phyloP scores from a whole-genome alignment of 768 basidiomycete species.

The Hemileccinum rubropunctum region DNA sequence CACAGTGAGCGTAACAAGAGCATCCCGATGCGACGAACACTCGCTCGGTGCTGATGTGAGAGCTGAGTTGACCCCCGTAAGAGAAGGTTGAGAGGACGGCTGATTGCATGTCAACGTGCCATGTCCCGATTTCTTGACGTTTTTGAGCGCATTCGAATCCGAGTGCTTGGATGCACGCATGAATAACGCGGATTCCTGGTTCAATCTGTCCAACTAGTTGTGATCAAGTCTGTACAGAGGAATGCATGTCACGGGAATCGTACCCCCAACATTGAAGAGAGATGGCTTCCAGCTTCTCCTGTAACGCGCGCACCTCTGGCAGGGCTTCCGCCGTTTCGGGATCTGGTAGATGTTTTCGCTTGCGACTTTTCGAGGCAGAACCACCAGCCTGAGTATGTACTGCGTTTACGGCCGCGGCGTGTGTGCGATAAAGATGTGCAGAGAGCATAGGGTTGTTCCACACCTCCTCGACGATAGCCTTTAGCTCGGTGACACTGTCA shows the following conservation, averaged over 20 bases:
- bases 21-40: slow-evolving; percentile 29
- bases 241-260: slow-evolving; percentile 20
- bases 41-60: neutral
- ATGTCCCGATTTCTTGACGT: slow-evolving; percentile 28
- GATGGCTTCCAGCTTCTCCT: slow-evolving; percentile 49
- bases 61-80: neutral
- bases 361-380: slow-evolving; percentile 24
- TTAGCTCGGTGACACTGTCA: slow-evolving; percentile 54
- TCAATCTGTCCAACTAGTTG: slow-evolving; percentile 38
- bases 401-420: slow-evolving; percentile 45
- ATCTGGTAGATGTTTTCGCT: slow-evolving; percentile 34
- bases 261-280: slow-evolving; percentile 63
- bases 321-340: slow-evolving; percentile 29
- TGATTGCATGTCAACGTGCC: slow-evolving; percentile 26
- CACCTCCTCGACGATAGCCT: slow-evolving; percentile 39
- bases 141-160: slow-evolving; percentile 58
- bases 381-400: slow-evolving; percentile 36
- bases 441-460: slow-evolving; percentile 58
- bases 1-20: slow-evolving; percentile 57
- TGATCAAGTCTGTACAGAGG: neutral
- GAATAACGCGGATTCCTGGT: slow-evolving; percentile 54
- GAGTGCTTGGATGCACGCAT: slow-evolving; percentile 62
- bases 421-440: slow-evolving; percentile 51
- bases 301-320: slow-evolving; percentile 47
- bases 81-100: neutral